Conservation (phyloP, 148 eudicot species). For the Silene uniflora region DNA sequence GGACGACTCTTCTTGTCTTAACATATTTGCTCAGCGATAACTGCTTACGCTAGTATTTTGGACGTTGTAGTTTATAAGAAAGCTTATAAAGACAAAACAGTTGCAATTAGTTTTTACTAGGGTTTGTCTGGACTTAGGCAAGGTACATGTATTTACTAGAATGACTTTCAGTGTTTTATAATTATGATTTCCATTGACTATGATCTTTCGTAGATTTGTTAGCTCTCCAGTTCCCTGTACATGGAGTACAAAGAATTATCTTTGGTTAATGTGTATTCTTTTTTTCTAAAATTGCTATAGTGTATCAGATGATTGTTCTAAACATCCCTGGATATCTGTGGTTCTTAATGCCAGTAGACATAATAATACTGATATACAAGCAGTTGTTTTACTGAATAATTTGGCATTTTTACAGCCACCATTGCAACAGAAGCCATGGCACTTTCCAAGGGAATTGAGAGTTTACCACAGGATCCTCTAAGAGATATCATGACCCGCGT, state of each 20-base stretch:
- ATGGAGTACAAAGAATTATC: neutral
- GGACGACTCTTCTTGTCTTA: too few species aligned
- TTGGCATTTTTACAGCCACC: neutral
- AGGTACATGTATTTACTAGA: neutral
- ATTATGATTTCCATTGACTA: neutral
- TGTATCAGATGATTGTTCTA: neutral
- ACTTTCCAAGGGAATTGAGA: neutral
- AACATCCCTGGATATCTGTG: neutral
- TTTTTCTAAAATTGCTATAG: neutral
- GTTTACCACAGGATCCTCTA: neutral
- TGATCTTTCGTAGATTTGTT: neutral
- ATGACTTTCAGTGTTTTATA: neutral
- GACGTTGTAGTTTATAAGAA: neutral
- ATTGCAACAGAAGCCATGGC: constrained; percentile 3
- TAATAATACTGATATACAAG: neutral
- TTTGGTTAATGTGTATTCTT: neutral
- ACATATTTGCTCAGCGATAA: neutral
- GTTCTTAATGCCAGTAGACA: neutral
- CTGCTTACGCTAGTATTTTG: too few species aligned
- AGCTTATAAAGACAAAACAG: neutral
- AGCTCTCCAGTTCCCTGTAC: neutral
- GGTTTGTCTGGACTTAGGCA: neutral
- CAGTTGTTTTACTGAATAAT: neutral
- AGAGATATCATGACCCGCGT: constrained; percentile 8
- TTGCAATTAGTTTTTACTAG: neutral